phyloP scores from a whole-genome alignment of 2,329 filamentous ascomycete species.

The Cladosporium velox region DNA sequence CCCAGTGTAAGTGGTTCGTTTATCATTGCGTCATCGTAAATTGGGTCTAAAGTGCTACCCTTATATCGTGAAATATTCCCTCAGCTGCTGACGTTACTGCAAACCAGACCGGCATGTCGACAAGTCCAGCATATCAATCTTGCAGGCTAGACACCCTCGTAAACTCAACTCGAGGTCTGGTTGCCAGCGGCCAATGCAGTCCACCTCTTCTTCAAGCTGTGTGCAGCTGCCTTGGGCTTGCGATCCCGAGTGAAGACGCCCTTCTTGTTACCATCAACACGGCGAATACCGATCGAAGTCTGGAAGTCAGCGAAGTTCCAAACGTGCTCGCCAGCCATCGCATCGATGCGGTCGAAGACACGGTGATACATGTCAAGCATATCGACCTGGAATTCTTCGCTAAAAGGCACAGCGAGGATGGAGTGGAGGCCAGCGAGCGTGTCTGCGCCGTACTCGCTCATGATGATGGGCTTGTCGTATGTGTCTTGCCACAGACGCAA shows the following conservation, averaged over 20 bases:
- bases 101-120: too few species aligned
- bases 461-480: slow-evolving; percentile 14
- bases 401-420: slow-evolving; percentile 1
- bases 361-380: slow-evolving; percentile 19
- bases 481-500: slow-evolving; percentile 9
- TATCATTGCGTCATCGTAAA: background rate
- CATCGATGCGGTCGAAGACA: slow-evolving; percentile 5
- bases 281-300: slow-evolving; percentile 3
- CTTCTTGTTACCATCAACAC: slow-evolving; percentile 21
- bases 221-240: slow-evolving; percentile 16
- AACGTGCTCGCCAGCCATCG: slow-evolving; percentile 19
- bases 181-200: background rate
- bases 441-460: slow-evolving; percentile 20
- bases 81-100: too few species aligned
- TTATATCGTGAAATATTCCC: background rate
- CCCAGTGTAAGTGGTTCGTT: background rate
- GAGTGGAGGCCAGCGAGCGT: slow-evolving; percentile 13
- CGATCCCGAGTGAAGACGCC: slow-evolving; percentile 17
- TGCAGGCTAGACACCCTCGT: background rate
- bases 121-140: background rate
- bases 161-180: background rate
- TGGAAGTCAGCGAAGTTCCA: slow-evolving; percentile 21
- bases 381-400: slow-evolving; percentile 17
- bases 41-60: background rate
- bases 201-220: slow-evolving; percentile 18